Conservation (phyloP, 2,329 filamentous ascomycete genomes). For the Talaromyces marneffei region DNA sequence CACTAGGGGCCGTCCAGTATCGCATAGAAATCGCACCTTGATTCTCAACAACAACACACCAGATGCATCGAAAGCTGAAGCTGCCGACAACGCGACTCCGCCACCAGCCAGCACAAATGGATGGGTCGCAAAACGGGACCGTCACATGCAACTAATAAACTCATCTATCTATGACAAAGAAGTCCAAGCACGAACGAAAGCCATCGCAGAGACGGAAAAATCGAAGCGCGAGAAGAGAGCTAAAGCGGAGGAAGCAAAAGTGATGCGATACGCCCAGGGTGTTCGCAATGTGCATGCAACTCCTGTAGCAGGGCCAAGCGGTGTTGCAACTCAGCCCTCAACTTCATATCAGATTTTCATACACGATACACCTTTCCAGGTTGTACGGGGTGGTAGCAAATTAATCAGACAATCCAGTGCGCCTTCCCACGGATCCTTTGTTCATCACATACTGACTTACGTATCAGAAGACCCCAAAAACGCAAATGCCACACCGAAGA, state of each 20-base stretch:
- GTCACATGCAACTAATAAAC: constrained; percentile 79
- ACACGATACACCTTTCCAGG: constrained; percentile 66
- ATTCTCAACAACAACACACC: constrained; percentile 52
- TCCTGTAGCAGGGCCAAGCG: constrained; percentile 20
- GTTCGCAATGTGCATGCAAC: constrained; percentile 14
- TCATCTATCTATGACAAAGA: constrained; percentile 71
- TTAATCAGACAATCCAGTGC: constrained; percentile 68
- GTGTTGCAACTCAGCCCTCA: constrained; percentile 28
- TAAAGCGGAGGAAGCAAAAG: constrained; percentile 46
- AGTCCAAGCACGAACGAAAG: constrained; percentile 60
- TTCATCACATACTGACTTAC: constrained; percentile 41
- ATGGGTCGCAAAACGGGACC: constrained; percentile 69
- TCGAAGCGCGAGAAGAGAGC: constrained; percentile 49
- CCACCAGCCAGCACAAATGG: constrained; percentile 30
- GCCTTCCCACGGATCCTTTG: constrained; percentile 19
- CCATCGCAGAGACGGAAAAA: constrained; percentile 62
- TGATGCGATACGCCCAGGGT: constrained; percentile 36
- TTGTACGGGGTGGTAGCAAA: constrained; percentile 75
- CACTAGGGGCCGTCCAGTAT: constrained; percentile 30
- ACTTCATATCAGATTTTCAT: constrained; percentile 60
- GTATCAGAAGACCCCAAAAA: constrained; percentile 52
- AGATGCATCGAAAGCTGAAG: constrained; percentile 6
- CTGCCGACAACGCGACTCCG: constrained; percentile 7
- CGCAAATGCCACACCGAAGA: constrained; percentile 67
- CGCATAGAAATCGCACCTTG: constrained; percentile 55